A percentile compares a stretch with the other conserved stretches of the same genome.
These are phyloP conservation scores for Colletotrichum abscissum DNA, from an alignment of 2,329 filamentous ascomycete species.

Conservation along the genomic window DNA sequence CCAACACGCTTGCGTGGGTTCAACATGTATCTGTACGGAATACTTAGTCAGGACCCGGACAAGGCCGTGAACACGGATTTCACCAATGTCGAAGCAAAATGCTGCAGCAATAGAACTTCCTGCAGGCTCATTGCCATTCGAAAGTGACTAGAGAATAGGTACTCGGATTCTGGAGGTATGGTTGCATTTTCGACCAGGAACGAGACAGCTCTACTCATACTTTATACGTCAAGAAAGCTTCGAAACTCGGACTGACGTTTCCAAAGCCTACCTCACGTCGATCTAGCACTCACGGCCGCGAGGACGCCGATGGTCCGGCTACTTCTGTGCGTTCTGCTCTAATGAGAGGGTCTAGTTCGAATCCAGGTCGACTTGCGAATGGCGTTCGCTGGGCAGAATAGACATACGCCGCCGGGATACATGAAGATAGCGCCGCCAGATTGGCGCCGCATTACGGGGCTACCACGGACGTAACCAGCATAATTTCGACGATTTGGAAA, in stretches of 20 bases:
- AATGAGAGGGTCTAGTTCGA: constrained; percentile 1
- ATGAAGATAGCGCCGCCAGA: background rate
- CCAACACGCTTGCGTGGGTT: too few species aligned
- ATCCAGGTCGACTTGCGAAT: constrained; percentile 12
- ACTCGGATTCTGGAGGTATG: background rate
- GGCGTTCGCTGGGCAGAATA: constrained; percentile 1
- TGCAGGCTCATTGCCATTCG: background rate
- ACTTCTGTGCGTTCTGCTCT: background rate
- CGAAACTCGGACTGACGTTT: background rate
- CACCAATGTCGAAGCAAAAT: background rate
- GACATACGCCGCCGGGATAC: constrained; percentile 21
- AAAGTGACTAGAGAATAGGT: background rate
- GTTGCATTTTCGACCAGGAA: background rate
- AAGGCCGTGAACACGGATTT: background rate
- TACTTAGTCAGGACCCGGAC: background rate
- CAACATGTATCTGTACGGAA: too few species aligned
- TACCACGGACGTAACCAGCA: background rate
- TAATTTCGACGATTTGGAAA: background rate
- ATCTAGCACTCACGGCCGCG: background rate
- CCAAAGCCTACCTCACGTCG: background rate
- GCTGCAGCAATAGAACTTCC: background rate
- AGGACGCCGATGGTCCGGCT: background rate
- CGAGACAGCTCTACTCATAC: background rate
- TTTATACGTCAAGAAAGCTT: background rate
- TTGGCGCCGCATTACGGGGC: background rate